Base-by-base conservation (phyloP, 805 yeast species). In the Kuraishia hungarica region DNA sequence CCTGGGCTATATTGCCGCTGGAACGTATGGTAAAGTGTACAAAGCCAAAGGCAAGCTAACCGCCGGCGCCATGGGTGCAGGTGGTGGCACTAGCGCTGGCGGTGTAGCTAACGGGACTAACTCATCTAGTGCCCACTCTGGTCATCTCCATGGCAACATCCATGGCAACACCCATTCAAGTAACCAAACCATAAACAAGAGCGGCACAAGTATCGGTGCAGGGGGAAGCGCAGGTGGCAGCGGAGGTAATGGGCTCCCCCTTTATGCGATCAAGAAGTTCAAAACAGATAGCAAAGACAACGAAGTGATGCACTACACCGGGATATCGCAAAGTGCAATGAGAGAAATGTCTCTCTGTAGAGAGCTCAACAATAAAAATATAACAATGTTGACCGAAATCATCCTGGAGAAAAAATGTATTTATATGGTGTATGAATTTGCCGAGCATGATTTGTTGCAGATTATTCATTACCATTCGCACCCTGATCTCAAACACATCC, bases 1-100 rank as follows among this genome's bases (percentile, higher is more conserved):
- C 57, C 71, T 91, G 19, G 99, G 99, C 0, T 94, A 94, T 69
- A 94, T 94, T 56, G 99, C 99, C 1, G 97, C 99, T 0, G 99
- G 99, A 47, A 94, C 99, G 0, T 94, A 94, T 69, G 99, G 99
- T 56, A 81, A 90, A 56, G 97, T 90, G 22, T 94, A 91, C 73
- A 93, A 94, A 67, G 98, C 97, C 7, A 80, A 80, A 58, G 77
- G 84, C 8, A 67, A 65, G 67, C 58, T n/a, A n/a, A n/a, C n/a
- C n/a, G n/a, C n/a, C n/a, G n/a, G n/a, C n/a, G n/a, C n/a, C n/a
- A n/a, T n/a, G n/a, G n/a, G n/a, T n/a, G n/a, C n/a, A n/a, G n/a
- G n/a, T n/a, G n/a, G n/a, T n/a, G 29, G 29, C 29, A 26, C 29
- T 26, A 26, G 29, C 5, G 29, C 5, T 6, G 10, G 29, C 29